Evolutionary conservation across 176 grass and related monocot genomes (phyloP).

Genomic region (Avena insularis): DNA sequence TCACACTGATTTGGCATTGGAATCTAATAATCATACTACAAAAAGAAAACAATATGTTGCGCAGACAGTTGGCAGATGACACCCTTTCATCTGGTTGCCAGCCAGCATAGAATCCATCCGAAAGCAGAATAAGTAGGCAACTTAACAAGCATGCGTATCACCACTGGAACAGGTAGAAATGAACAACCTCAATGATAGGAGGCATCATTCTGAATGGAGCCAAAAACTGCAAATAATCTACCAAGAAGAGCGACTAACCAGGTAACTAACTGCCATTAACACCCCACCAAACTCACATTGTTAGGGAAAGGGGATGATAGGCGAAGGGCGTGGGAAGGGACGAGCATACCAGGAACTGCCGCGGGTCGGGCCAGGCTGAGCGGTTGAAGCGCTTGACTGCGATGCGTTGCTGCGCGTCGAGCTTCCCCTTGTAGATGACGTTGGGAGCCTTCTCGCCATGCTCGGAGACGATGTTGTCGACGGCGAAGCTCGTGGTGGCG

Average conservation of each 20-base stretch:
- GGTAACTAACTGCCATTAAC: too few species aligned
- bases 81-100: slow-evolving; percentile 33
- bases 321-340: not conserved
- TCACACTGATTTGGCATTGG: slow-evolving; percentile 26
- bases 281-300: not conserved
- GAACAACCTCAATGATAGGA: slow-evolving; percentile 43
- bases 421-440: slow-evolving; percentile 98
- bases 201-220: not conserved
- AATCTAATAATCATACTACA: slow-evolving; percentile 48
- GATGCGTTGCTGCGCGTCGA: slow-evolving; percentile 78
- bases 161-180: slow-evolving; percentile 39
- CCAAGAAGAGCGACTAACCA: too few species aligned
- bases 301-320: not conserved
- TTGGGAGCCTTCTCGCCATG: slow-evolving; percentile 98
- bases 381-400: slow-evolving; percentile 93
- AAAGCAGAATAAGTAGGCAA: slow-evolving; percentile 38
- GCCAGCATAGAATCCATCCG: slow-evolving; percentile 43
- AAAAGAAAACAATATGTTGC: not conserved
- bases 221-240: slow-evolving; percentile 34
- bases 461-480: slow-evolving; percentile 93
- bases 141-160: slow-evolving; percentile 37
- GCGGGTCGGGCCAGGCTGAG: slow-evolving; percentile 86
- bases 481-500: slow-evolving; percentile 78
- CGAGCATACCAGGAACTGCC: slow-evolving; percentile 84
- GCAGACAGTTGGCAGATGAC: slow-evolving; percentile 45